Evolutionary conservation across 23 red algal species (phyloP).

Genomic region (Gracilariopsis chorda): DNA sequence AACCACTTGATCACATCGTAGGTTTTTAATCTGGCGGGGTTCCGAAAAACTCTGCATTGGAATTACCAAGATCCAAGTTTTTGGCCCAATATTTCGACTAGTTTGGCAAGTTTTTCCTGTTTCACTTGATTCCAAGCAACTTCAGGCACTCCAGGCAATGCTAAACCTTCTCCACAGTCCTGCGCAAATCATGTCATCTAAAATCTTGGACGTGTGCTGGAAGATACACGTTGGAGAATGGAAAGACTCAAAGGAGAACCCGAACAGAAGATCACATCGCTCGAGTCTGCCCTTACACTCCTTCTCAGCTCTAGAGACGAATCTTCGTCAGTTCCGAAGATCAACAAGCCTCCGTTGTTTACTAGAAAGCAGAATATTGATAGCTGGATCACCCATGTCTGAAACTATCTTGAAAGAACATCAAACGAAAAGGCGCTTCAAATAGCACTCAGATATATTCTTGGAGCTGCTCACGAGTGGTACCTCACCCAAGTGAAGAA

Average conservation of each 20-base stretch:
- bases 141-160: background rate
- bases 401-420: background rate
- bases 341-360: background rate
- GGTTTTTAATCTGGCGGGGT: background rate
- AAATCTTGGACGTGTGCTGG: background rate
- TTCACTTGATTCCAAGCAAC: background rate
- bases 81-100: background rate
- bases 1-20: background rate
- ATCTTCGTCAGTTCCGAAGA: background rate
- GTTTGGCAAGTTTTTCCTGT: background rate
- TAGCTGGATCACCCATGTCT: background rate
- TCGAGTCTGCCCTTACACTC: background rate
- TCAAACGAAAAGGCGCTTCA: background rate
- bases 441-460: background rate
- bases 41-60: background rate
- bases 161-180: background rate
- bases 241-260: background rate
- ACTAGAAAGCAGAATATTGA: background rate
- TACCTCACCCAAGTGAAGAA: background rate
- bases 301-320: background rate
- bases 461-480: conserved; percentile 8
- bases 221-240: background rate
- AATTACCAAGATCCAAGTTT: background rate
- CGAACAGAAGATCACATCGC: background rate
- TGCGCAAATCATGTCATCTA: background rate